These are phyloP conservation scores for Anacardium occidentale DNA, from an alignment of 345 rosid genomes.

Conservation along the genomic window DNA sequence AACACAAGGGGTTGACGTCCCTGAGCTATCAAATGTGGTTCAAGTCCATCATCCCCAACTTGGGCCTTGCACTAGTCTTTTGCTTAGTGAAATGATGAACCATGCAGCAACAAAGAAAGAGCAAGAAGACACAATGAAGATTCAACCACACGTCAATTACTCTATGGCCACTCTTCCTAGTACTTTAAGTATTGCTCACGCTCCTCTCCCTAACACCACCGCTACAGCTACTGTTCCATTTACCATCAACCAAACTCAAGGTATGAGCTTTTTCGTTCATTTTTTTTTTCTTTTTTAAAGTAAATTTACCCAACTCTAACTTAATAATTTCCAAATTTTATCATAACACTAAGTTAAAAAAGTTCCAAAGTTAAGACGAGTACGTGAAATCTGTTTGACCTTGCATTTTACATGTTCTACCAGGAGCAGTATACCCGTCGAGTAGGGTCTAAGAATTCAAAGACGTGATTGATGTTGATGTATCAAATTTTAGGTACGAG, in stretches of 20 bases:
- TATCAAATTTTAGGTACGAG: slow-evolving; percentile 12
- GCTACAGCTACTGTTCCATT: slow-evolving; percentile 41
- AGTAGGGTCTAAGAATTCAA: slow-evolving; percentile 11
- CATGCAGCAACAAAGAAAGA: slow-evolving; percentile 37
- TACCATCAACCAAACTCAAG: slow-evolving; percentile 41
- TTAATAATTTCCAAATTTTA: not conserved
- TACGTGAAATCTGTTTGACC: not conserved
- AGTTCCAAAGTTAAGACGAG: not conserved
- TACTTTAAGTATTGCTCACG: slow-evolving; percentile 20
- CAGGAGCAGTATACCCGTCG: not conserved
- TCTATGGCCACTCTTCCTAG: slow-evolving; percentile 24
- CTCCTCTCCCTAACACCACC: slow-evolving; percentile 18
- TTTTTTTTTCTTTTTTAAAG: not conserved
- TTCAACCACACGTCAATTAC: slow-evolving; percentile 42
- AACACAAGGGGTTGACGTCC: slow-evolving; percentile 37
- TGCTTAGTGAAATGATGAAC: slow-evolving; percentile 55
- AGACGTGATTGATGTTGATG: slow-evolving; percentile 21
- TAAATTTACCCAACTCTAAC: not conserved
- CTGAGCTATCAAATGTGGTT: slow-evolving; percentile 40
- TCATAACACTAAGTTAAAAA: too few species aligned
- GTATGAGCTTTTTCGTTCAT: slow-evolving; percentile 24
- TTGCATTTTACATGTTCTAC: not conserved
- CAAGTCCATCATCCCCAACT: slow-evolving; percentile 30
- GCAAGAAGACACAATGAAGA: slow-evolving; percentile 42
- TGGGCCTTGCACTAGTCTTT: slow-evolving; percentile 56